A percentile compares a stretch with the other conserved stretches of the same genome.
These are phyloP conservation scores for Chaetomiaceae sp. DNA, from an alignment of 2,329 filamentous ascomycete genomes.

Conservation along the genomic window DNA sequence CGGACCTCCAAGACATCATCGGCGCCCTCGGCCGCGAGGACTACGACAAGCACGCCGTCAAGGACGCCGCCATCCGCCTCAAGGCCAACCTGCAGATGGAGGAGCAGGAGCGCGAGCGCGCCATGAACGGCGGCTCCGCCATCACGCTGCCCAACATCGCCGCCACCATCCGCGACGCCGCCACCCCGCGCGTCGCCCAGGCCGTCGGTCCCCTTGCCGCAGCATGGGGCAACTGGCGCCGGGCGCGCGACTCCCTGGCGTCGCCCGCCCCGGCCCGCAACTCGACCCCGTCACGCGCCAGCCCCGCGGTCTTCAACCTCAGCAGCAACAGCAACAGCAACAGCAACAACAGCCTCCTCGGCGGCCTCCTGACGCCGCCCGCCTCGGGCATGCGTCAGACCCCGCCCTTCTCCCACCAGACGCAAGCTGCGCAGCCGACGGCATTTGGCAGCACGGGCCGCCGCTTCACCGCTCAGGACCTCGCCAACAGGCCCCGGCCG, in stretches of 20 bases:
- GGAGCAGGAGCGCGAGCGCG: conserved; percentile 85
- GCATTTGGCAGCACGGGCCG: conserved; percentile 56
- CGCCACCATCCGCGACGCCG: conserved; percentile 67
- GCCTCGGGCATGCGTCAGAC: conserved; percentile 64
- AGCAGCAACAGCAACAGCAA: too few species aligned
- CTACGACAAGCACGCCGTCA: conserved; percentile 73
- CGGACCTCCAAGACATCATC: conserved; percentile 91
- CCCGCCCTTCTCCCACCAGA: too few species aligned
- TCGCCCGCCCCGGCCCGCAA: conserved; percentile 37
- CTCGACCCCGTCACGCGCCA: conserved; percentile 56
- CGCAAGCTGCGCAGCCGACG: conserved; percentile 43
- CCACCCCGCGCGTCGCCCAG: conserved; percentile 76
- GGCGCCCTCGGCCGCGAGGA: conserved; percentile 65
- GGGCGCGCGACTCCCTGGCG: conserved; percentile 49
- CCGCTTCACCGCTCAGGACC: conserved; percentile 48
- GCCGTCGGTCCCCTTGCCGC: conserved; percentile 71
- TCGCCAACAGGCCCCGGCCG: conserved; percentile 33
- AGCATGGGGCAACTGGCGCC: conserved; percentile 96
- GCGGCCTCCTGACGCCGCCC: conserved; percentile 85
- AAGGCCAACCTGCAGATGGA: conserved; percentile 97
- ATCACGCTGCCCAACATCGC: conserved; percentile 69
- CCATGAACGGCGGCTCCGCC: conserved; percentile 62
- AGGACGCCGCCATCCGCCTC: conserved; percentile 86
- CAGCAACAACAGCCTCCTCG: conserved; percentile 59
- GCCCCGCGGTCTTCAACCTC: conserved; percentile 44